Conservation (phyloP, 495 filamentous ascomycete genomes). For the Hypoxylon lenormandii region DNA sequence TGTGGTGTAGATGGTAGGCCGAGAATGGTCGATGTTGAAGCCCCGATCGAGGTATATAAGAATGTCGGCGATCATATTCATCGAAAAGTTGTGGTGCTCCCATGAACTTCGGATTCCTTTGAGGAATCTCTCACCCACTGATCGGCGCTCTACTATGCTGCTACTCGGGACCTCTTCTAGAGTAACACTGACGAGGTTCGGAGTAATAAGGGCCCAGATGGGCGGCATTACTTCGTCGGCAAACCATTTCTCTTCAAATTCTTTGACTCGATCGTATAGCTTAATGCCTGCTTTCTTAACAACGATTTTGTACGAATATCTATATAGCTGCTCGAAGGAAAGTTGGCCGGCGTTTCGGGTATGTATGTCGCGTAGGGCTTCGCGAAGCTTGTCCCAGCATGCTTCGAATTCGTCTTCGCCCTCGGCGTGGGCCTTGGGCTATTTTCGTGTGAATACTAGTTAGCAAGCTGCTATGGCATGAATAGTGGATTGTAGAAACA, state of each 20-base stretch:
- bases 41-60: slow-evolving; percentile 98
- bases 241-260: slow-evolving; percentile 85
- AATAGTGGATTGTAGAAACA: not conserved
- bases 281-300: slow-evolving; percentile 83
- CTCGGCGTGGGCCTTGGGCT: slow-evolving; percentile 31
- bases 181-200: slow-evolving; percentile 65
- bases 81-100: slow-evolving; percentile 88
- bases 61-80: slow-evolving; percentile 98
- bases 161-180: slow-evolving; percentile 62
- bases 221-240: slow-evolving; percentile 71
- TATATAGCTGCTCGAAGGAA: slow-evolving; percentile 96
- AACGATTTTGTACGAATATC: slow-evolving; percentile 95
- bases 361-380: slow-evolving; percentile 86
- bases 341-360: slow-evolving; percentile 88
- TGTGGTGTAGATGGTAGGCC: slow-evolving; percentile 81
- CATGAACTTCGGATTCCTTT: slow-evolving; percentile 78
- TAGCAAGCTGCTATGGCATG: slow-evolving; percentile 1
- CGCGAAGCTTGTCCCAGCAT: slow-evolving; percentile 78
- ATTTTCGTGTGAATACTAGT: not conserved
- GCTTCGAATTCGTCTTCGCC: slow-evolving; percentile 74
- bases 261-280: slow-evolving; percentile 82
- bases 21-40: slow-evolving; percentile 75
- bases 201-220: slow-evolving; percentile 72
- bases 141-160: slow-evolving; percentile 77
- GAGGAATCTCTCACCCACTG: slow-evolving; percentile 86